Evolutionary conservation across 495 filamentous ascomycete genomes (phyloP).

Genomic region (Neurospora intermedia): DNA sequence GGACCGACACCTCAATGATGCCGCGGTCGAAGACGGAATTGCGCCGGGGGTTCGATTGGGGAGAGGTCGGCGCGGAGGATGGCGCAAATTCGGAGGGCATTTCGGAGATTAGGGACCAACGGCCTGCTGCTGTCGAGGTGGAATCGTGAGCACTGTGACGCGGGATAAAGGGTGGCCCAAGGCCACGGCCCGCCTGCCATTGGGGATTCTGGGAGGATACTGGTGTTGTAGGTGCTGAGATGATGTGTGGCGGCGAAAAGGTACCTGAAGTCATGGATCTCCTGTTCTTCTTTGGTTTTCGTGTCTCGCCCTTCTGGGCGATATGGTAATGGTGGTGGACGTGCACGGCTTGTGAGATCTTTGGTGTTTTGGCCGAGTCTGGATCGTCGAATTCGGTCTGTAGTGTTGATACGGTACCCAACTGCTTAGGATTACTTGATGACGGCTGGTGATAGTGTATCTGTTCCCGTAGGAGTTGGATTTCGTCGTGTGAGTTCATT

Average conservation of each 20-base stretch:
- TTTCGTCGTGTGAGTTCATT: constrained; percentile 85
- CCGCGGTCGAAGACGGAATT: constrained; percentile 68
- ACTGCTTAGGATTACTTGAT: constrained; percentile 18
- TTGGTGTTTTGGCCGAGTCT: constrained; percentile 15
- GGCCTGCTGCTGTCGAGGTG: constrained; percentile 37
- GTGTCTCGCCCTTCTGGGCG: constrained; percentile 48
- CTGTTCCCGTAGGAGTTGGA: constrained; percentile 75
- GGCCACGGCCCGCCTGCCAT: constrained; percentile 9
- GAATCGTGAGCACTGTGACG: constrained; percentile 26
- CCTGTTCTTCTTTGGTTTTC: constrained; percentile 62
- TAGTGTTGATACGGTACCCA: constrained; percentile 41
- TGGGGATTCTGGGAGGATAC: constrained; percentile 5
- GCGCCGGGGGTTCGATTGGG: constrained; percentile 54
- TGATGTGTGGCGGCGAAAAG: constrained; percentile 42
- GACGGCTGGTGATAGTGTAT: constrained; percentile 69
- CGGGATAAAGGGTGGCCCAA: not conserved
- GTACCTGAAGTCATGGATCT: constrained; percentile 45
- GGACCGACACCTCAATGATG: constrained; percentile 48
- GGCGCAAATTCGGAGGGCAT: constrained; percentile 48
- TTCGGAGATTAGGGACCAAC: constrained; percentile 58
- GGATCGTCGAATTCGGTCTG: constrained; percentile 20
- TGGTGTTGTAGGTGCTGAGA: constrained; percentile 17
- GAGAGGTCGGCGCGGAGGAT: constrained; percentile 75
- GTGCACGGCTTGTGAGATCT: constrained; percentile 64
- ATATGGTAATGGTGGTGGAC: constrained; percentile 90